Base-by-base conservation (phyloP, 2,329 filamentous ascomycete species). In the Aspergillus brunneoviolaceus region DNA sequence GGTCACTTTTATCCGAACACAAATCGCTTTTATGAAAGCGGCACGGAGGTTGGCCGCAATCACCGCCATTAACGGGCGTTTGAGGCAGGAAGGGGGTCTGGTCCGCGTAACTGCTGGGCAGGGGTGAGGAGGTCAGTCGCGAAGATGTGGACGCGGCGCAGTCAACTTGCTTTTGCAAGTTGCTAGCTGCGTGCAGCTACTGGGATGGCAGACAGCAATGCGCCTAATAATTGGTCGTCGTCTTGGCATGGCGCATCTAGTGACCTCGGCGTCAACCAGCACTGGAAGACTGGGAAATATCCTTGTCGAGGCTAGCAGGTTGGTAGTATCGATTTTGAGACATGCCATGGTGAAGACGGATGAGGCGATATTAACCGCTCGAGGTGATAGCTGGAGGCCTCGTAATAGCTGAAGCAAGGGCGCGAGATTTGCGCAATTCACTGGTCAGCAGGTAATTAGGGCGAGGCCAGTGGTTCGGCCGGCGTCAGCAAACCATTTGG, bases 241-340 rank as follows among this genome's bases (percentile, higher is more conserved):
- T 60, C 72, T 74, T 74, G 70, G 72, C 72, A 62, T 64, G 67
- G 71, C 70, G 70, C 70, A 71, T 74, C 66, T 65, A 63, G 60
- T 51, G 59, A 58, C 49, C 53, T 45, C 16, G 39, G 39, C 39
- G 5, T 45, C 39, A n/a, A 19, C 9, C 39, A 45, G 39, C 39
- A 45, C 16, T 45, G 39, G 39, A 16, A 45, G 39, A 19, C 14
- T 19, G 14, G 39, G n/a, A 45, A 45, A 45, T 45, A 45, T 19
- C 39, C 39, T 45, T 45, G 39, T 45, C 16, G 16, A 16, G 16
- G 39, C 39, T 45, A 45, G 39, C 39, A 45, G 39, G 39, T 19
- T 7, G 7, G 39, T 45, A 45, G 39, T 45, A 6, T 16, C 39
- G 16, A 45, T 45, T 45, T 45, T 45, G 16, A 45, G 39, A 45